Base-by-base conservation (phyloP, 306 rosid species). In the Vigna reflexopilosa region DNA sequence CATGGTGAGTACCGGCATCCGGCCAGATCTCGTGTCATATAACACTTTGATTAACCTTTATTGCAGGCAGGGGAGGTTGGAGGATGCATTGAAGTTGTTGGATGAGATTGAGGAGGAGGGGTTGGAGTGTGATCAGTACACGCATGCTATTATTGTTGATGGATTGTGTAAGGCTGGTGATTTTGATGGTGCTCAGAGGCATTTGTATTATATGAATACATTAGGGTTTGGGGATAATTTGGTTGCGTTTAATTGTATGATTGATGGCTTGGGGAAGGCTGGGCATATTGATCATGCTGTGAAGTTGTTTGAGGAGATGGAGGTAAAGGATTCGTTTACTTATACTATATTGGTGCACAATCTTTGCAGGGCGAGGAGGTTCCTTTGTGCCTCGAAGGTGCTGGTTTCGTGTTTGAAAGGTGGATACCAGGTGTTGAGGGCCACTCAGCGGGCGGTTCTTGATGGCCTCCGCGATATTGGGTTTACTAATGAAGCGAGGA, bases 211-310 rank as follows among this genome's bases (percentile, higher is more conserved):
- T 58, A 88, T 94, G 91, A 76, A 67, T 68, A 47, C 70, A 3
- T 70, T 87, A 82, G 94, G 96, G 15, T 84, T 89, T 58, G 76
- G 78, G 8, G 87, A 73, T 52, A 94, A 88, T 73, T 70, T 90
- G 92, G 94, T 88, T 32, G 95, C 97, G 8, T 24, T 71, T 28
- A 92, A 92, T 70, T 90, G 95, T 36, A 26, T 92, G 77, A 81
- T 92, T 83, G 95, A 94, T 85, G 89, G 93, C 42, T 81, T 90
- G 82, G 82, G 98, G 76, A 94, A 89, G 88, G 86, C 91, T 28
- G 97, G 96, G 75, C 87, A 82, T 7, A 88, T 90, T 34, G 93
- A 92, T 72, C 63, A 40, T 40, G 98, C 97, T 9, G 56, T 92
- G 77, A 83, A 74, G 75, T 72, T 92, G 61, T 94, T 89, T 83